Evolutionary conservation across 306 rosid species (phyloP), one percentile per base, ranked within the genome.

Genomic region (Cicer judaicum): DNA sequence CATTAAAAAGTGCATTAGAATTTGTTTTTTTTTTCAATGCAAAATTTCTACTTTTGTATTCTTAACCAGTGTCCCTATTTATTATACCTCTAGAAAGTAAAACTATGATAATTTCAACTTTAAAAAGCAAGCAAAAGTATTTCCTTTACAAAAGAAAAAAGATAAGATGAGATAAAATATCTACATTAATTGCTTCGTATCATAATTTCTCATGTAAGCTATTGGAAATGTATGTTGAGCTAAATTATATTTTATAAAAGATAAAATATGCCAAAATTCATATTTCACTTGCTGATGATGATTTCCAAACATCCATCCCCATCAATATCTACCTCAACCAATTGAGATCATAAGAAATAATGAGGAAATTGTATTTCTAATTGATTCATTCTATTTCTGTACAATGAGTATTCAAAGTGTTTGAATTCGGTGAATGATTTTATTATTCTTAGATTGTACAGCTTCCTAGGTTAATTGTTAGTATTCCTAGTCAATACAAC

Each of bases 161-260:
- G 75, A 52, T 14, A 41, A 16, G 34, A 55, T 65, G 44, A 77
- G 16, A 8, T 43, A 19, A 55, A 46, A 71, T 24, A 70, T 81
- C 24, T 39, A 47, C 6, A 63, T 15, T 72, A 76, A 56, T 14
- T 44, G 70, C 36, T 68, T 14, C 0, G 64, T 65, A 43, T 49
- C 46, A 72, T 48, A 73, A 43, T 56, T 74, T 65, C 54, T 76
- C 60, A 60, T 53, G 8, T 9, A 54, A 68, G 68, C 54, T 50
- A 41, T 19, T 19, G 48, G 70, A 79, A 76, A 8, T 24, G 72
- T 36, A 65, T 43, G 52, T 6, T 12, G 7, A 2, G 40, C 16
- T 8, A 48, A 53, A 70, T 7, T 34, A 34, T n/a, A 48, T 64
- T 75, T 18, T 64, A 18, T 46, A 60, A 10, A 47, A 62, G 39